A percentile compares a stretch with the other conserved stretches of the same genome.
Conservation (phyloP, 2,329 filamentous ascomycete species). For the Neofusicoccum ribis region DNA sequence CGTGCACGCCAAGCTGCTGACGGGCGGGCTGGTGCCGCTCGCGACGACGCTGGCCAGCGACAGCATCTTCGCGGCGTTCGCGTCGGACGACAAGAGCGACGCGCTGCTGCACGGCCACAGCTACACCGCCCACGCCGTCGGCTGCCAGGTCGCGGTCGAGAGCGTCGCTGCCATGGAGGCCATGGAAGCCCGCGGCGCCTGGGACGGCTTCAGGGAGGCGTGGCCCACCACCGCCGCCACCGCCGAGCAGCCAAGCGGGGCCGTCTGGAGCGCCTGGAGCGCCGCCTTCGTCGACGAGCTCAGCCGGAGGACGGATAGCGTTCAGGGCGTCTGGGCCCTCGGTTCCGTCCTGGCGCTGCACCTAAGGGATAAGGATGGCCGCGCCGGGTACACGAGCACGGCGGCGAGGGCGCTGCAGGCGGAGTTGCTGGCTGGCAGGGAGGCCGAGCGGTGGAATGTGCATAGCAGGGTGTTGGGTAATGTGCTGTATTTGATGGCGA, state of each 20-base stretch:
- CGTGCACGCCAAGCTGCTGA: slow-evolving; percentile 81
- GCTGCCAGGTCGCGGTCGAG: slow-evolving; percentile 74
- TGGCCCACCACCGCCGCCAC: slow-evolving; percentile 39
- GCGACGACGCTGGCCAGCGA: slow-evolving; percentile 75
- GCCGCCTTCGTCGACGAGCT: neutral
- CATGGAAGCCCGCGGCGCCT: slow-evolving; percentile 59
- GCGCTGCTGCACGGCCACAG: slow-evolving; percentile 82
- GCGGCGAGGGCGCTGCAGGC: slow-evolving; percentile 56
- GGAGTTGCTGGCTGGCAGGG: slow-evolving; percentile 46
- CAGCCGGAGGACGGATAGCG: slow-evolving; percentile 25
- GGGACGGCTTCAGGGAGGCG: slow-evolving; percentile 56
- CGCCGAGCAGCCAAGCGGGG: neutral
- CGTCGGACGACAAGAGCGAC: slow-evolving; percentile 71
- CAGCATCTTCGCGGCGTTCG: slow-evolving; percentile 70
- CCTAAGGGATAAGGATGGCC: slow-evolving; percentile 51
- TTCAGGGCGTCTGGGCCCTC: slow-evolving; percentile 70
- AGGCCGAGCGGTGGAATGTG: slow-evolving; percentile 46
- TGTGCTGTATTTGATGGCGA: slow-evolving; percentile 63
- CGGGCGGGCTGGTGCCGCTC: slow-evolving; percentile 75
- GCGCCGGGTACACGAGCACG: slow-evolving; percentile 57
- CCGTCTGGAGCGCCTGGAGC: slow-evolving; percentile 1
- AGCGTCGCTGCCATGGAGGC: slow-evolving; percentile 60
- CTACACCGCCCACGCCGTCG: slow-evolving; percentile 81
- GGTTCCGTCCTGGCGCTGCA: slow-evolving; percentile 73
- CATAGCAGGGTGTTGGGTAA: slow-evolving; percentile 63